These are phyloP conservation scores for Rhodofomes roseus DNA, from an alignment of 1,284 basidiomycete genomes.

Conservation along the genomic window DNA sequence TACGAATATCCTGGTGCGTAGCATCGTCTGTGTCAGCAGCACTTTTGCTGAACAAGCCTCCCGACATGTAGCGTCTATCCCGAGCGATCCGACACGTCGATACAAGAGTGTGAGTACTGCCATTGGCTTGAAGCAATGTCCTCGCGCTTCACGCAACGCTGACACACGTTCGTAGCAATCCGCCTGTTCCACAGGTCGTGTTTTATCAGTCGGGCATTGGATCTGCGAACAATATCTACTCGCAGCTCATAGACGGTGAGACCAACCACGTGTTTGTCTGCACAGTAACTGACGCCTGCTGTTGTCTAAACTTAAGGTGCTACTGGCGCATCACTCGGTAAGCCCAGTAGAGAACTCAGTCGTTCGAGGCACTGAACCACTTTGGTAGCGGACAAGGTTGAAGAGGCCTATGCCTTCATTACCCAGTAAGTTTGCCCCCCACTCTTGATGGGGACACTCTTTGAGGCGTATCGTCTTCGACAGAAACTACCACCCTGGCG, in stretches of 20 bases:
- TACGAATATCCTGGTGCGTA: conserved; percentile 59
- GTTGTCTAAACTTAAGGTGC: conserved; percentile 39
- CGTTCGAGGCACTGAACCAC: conserved; percentile 5
- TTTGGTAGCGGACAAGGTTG: conserved; percentile 56
- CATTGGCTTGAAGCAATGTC: neutral
- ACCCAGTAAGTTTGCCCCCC: conserved; percentile 54
- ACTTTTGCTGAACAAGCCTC: neutral
- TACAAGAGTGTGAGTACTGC: conserved; percentile 37
- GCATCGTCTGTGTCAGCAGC: neutral
- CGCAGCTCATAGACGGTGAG: conserved; percentile 35
- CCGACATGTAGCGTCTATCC: conserved; percentile 35
- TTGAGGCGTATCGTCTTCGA: too few species aligned
- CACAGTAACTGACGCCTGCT: neutral
- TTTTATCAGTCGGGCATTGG: conserved; percentile 73
- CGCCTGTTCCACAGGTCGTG: conserved; percentile 58
- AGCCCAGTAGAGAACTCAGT: neutral
- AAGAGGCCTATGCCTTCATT: conserved; percentile 72
- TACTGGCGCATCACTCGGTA: conserved; percentile 57
- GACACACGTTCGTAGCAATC: conserved; percentile 28
- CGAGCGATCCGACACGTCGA: conserved; percentile 59
- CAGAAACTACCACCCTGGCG: conserved; percentile 58
- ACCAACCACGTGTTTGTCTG: neutral
- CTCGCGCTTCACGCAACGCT: neutral
- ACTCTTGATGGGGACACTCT: too few species aligned
- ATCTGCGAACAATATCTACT: conserved; percentile 53